phyloP scores from a whole-genome alignment of 257 asterid species.

The Apocynum venetum region DNA sequence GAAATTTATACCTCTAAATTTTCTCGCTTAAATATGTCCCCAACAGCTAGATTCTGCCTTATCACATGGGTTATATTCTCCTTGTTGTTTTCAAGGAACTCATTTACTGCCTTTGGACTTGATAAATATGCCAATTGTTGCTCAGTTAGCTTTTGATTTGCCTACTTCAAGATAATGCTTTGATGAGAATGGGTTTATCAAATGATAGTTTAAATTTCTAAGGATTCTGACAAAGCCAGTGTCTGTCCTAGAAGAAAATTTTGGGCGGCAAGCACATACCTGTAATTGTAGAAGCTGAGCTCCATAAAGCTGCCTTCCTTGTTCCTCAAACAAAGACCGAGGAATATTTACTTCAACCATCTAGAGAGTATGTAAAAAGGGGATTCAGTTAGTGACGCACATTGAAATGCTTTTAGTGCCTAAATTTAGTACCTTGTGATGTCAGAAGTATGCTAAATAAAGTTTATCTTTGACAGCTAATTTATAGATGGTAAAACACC shows the following conservation, averaged over 20 bases:
- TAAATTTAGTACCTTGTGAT: background rate
- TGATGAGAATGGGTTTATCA: slow-evolving; percentile 10
- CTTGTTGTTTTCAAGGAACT: slow-evolving; percentile 58
- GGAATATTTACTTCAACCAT: slow-evolving; percentile 89
- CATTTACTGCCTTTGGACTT: slow-evolving; percentile 84
- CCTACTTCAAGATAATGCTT: slow-evolving; percentile 37
- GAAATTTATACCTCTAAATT: slow-evolving; percentile 62
- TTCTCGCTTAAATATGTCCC: slow-evolving; percentile 88
- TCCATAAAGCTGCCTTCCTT: slow-evolving; percentile 95
- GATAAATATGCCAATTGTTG: slow-evolving; percentile 78
- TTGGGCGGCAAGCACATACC: slow-evolving; percentile 35
- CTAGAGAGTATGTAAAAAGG: slow-evolving; percentile 32
- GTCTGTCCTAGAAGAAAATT: background rate
- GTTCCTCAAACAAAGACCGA: slow-evolving; percentile 87
- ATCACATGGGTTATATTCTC: slow-evolving; percentile 70
- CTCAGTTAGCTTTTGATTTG: slow-evolving; percentile 72
- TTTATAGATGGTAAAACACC: background rate
- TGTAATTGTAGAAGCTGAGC: slow-evolving; percentile 90
- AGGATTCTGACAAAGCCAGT: background rate
- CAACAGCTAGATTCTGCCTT: slow-evolving; percentile 93
- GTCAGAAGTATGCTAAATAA: background rate
- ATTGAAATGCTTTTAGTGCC: background rate
- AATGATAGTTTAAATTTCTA: background rate
- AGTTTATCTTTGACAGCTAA: background rate
- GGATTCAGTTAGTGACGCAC: background rate